phyloP scores from a whole-genome alignment of 495 filamentous ascomycete species.

The Penicillium canariense region DNA sequence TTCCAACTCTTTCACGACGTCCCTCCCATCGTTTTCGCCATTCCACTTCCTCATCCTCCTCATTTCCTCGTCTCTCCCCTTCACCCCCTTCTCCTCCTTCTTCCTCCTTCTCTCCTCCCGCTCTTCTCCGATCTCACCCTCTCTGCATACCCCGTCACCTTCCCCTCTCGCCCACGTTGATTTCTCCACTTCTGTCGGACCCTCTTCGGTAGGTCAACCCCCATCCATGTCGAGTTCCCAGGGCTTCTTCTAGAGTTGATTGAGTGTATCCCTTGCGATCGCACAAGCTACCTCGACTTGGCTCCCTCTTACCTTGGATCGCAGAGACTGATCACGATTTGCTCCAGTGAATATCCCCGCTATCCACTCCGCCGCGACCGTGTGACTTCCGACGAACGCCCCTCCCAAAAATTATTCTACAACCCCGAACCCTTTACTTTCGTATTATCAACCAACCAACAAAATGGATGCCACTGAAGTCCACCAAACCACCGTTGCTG shows the following conservation, averaged over 20 bases:
- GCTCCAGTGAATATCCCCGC: constrained; percentile 15
- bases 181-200: constrained; percentile 32
- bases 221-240: neutral
- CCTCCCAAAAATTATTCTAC: constrained; percentile 10
- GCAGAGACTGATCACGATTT: constrained; percentile 11
- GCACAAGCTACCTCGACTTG: neutral
- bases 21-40: constrained; percentile 20
- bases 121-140: constrained; percentile 16
- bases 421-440: constrained; percentile 3
- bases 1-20: constrained; percentile 29
- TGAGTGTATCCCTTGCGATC: neutral
- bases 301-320: constrained; percentile 1
- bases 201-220: constrained; percentile 25
- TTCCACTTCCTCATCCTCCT: constrained; percentile 15
- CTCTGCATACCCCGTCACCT: constrained; percentile 14
- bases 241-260: neutral
- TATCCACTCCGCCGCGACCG: constrained; percentile 21
- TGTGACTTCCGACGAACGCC: constrained; percentile 14
- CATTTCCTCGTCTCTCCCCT: constrained; percentile 23
- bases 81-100: constrained; percentile 20
- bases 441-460: constrained; percentile 7
- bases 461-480: constrained; percentile 50
- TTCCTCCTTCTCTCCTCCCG: constrained; percentile 19
- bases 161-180: constrained; percentile 21
- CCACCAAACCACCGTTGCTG: constrained; percentile 39